Base-by-base conservation (phyloP, 2,329 filamentous ascomycete genomes). In the Coniochaeta sp. region DNA sequence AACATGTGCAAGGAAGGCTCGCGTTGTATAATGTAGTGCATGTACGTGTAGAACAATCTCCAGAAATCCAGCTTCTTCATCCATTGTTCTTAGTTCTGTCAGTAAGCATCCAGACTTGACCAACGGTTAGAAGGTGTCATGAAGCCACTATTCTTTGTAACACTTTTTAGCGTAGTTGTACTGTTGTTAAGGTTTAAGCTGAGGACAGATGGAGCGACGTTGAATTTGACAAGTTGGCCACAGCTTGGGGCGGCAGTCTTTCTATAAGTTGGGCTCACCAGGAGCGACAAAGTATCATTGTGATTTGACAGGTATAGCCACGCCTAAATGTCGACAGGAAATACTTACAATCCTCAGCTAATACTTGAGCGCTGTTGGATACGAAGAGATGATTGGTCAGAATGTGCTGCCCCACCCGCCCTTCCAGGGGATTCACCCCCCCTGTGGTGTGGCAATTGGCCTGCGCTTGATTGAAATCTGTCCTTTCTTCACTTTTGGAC, bases 401-500 rank as follows among this genome's bases (percentile, higher is more conserved):
- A 16, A 26, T 3, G 2, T 6, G 16, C 17, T 1, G 54, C n/a
- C 43, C 31, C 50, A 57, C 38, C 22, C 36, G n/a, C 34, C 17
- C 19, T 19, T 76, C 64, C 76, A 77, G 66, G 76, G 74, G 62
- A 77, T 77, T 40, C n/a, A 31, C 9, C 28, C 57, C 66, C 71
- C 70, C 70, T 71, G 71, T 72, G 66, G 69, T 72, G 70, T 66
- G 66, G 69, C 65, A 50, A 55, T 43, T n/a, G 50, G 57, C 55
- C 58, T 60, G 61, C 61, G 63, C 58, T 58, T 64, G 63, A 66
- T 70, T 77, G 76, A 76, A 78, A 79, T 79, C 75, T 79, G 77
- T 77, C 77, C 77, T 79, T 76, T 77, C 75, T 70, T 67, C 70
- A 74, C 68, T 77, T 43, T 31, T 60, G 75, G 76, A 78, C 76